phyloP scores from a whole-genome alignment of 208 protist genomes.

The Crithidia brevicula region DNA sequence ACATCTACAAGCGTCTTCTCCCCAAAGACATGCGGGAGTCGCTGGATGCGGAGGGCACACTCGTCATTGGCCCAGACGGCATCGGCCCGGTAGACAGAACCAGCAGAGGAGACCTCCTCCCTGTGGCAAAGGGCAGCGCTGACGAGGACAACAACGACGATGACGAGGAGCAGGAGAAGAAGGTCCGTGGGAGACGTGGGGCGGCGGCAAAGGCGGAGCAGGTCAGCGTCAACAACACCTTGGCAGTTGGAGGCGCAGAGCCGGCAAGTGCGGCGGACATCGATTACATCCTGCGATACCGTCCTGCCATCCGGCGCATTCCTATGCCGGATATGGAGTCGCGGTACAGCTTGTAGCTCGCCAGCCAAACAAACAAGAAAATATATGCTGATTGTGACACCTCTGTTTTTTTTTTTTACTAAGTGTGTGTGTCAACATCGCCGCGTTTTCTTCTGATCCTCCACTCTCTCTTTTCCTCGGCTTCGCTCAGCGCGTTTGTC shows the following conservation, averaged over 20 bases:
- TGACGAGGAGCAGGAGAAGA: neutral
- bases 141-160: conserved; percentile 1
- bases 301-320: conserved; percentile 46
- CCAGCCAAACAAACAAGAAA: neutral
- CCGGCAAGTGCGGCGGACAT: conserved; percentile 17
- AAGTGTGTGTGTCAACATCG: no score
- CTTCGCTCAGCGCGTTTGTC: no score
- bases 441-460: no score
- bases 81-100: neutral
- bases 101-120: neutral
- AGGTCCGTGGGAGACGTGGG: neutral
- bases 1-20: conserved; percentile 54
- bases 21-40: conserved; percentile 29
- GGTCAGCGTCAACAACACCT: neutral
- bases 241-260: neutral
- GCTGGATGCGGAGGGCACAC: conserved; percentile 22
- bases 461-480: no score
- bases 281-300: conserved; percentile 34
- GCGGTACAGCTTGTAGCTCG: conserved; percentile 36
- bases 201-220: neutral
- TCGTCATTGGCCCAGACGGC: conserved; percentile 13
- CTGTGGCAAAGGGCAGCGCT: neutral
- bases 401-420: neutral
- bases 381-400: no score
- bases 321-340: conserved; percentile 71